These are phyloP conservation scores for Macadamia tetraphylla DNA, from an alignment of 164 flowering plant species.

Conservation along the genomic window DNA sequence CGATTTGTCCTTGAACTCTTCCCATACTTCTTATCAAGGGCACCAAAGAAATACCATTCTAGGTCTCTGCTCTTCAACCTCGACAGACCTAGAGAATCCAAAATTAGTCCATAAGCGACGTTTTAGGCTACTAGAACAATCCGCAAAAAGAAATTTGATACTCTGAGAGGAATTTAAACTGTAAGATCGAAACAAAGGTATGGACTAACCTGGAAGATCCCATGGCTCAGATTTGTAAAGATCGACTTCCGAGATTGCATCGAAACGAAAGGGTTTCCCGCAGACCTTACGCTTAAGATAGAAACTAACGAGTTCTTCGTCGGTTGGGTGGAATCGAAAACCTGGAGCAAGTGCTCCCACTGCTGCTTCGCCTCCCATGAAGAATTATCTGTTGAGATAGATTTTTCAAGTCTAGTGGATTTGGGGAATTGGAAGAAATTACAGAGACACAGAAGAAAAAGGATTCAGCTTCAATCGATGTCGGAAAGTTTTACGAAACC, in stretches of 20 bases:
- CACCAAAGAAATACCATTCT: constrained; percentile 85
- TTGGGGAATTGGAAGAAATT: background rate
- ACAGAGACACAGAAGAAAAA: no score
- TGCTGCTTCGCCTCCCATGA: background rate
- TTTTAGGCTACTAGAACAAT: no score
- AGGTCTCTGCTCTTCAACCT: constrained; percentile 56
- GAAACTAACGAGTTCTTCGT: constrained; percentile 23
- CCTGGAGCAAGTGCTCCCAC: constrained; percentile 49
- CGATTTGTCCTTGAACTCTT: constrained; percentile 63
- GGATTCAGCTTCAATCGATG: no score
- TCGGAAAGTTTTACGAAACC: no score
- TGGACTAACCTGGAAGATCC: constrained; percentile 52
- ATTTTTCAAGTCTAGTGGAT: no score
- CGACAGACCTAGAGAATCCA: constrained; percentile 35
- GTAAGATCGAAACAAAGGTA: background rate
- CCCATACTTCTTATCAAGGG: constrained; percentile 62
- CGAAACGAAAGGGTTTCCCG: constrained; percentile 27
- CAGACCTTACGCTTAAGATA: constrained; percentile 36
- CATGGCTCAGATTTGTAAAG: constrained; percentile 68
- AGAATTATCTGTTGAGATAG: background rate
- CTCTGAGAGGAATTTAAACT: background rate
- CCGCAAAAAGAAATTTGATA: no score
- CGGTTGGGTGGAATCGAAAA: constrained; percentile 29
- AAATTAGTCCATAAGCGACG: background rate
- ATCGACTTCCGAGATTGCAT: constrained; percentile 36